phyloP scores from a whole-genome alignment of 73 alveolate species.

The Tetrahymena borealis region DNA sequence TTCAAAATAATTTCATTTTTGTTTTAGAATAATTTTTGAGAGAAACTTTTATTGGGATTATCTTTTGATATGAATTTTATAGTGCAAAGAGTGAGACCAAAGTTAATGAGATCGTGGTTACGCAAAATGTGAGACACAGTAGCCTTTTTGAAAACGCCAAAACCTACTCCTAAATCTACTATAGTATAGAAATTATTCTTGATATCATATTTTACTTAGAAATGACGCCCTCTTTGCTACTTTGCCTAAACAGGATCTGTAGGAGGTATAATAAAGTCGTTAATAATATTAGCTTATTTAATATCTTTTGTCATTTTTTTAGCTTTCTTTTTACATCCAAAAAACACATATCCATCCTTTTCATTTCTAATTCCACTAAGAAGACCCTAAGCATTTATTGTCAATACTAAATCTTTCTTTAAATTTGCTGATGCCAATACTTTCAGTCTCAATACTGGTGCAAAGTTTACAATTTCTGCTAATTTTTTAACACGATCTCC shows the following conservation, averaged over 20 bases:
- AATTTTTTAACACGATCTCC: not conserved
- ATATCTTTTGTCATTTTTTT: not conserved
- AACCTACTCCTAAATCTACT: conserved; percentile 13
- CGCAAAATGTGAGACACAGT: not conserved
- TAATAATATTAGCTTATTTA: not conserved
- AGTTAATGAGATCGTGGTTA: not conserved
- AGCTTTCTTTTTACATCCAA: not conserved
- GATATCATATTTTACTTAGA: not conserved
- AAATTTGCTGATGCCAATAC: not conserved
- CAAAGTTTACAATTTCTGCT: not conserved
- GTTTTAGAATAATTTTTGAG: not conserved
- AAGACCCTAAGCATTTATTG: conserved; percentile 7
- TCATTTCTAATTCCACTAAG: not conserved
- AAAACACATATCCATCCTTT: conserved; percentile 11
- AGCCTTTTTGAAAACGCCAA: conserved; percentile 4
- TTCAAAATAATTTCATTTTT: not conserved
- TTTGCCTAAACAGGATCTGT: not conserved
- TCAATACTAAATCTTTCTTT: not conserved
- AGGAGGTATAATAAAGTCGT: conserved; percentile 7
- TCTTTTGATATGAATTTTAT: not conserved
- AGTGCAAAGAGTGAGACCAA: not conserved
- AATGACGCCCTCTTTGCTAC: not conserved
- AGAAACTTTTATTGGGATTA: not conserved
- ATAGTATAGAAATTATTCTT: not conserved
- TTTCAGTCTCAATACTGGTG: not conserved